phyloP scores from a whole-genome alignment of 345 rosid species.

The Psidium guajava region DNA sequence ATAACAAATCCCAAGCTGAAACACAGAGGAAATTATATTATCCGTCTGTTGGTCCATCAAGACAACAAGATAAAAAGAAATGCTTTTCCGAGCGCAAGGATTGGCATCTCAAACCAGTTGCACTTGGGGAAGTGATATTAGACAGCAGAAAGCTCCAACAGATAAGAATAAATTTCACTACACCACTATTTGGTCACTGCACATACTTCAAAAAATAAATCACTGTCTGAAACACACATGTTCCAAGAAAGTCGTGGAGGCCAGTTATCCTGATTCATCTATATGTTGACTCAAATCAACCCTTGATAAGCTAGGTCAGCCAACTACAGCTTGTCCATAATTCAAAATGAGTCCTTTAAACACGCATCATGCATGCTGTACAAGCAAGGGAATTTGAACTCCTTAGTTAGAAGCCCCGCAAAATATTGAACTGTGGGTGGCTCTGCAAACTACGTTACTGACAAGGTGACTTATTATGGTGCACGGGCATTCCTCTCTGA shows the following conservation, averaged over 20 bases:
- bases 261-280: not conserved
- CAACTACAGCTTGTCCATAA: not conserved
- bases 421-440: not conserved
- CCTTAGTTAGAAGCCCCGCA: not conserved
- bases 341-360: not conserved
- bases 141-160: not conserved
- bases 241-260: not conserved
- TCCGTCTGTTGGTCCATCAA: not conserved
- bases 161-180: not conserved
- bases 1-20: not conserved
- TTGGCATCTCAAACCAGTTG: not conserved
- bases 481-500: not conserved
- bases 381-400: not conserved
- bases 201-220: not conserved
- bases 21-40: not conserved
- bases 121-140: not conserved
- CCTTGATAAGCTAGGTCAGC: not conserved
- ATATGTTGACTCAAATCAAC: not conserved
- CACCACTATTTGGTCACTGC: not conserved
- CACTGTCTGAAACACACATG: not conserved
- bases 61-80: not conserved
- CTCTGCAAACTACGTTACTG: not conserved
- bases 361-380: not conserved
- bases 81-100: not conserved
- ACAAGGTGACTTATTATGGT: not conserved